Conservation (phyloP, 352 stramenopile species). For the Globisporangium heterothallicum region DNA sequence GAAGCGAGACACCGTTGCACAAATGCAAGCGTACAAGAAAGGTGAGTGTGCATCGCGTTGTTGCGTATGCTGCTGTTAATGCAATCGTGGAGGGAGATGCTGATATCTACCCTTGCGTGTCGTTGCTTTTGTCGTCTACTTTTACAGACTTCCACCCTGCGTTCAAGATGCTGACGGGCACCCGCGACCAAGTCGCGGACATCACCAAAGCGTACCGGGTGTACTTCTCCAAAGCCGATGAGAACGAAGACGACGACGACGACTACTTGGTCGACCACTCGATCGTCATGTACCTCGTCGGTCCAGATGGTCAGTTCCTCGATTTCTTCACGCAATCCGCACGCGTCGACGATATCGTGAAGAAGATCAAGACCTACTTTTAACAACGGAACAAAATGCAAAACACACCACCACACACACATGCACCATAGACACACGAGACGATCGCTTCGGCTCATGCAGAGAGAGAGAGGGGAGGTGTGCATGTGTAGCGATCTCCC, state of each 20-base stretch:
- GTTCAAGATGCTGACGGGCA: constrained; percentile 90
- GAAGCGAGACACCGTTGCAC: constrained; percentile 93
- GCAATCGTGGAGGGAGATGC: too few species aligned
- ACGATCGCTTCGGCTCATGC: too few species aligned
- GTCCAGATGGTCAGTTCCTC: constrained; percentile 94
- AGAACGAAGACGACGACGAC: constrained; percentile 94
- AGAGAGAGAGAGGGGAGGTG: not conserved
- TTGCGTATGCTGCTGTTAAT: not conserved
- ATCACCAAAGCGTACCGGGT: constrained; percentile 98
- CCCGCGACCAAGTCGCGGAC: constrained; percentile 92
- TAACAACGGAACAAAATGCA: constrained; percentile 14
- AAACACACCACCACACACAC: constrained; percentile 1
- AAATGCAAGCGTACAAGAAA: constrained; percentile 95
- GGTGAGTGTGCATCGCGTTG: constrained; percentile 21
- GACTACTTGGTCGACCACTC: constrained; percentile 99
- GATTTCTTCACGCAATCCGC: constrained; percentile 99
- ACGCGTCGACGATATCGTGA: constrained; percentile 91
- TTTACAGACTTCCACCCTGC: constrained; percentile 70
- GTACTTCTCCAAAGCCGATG: constrained; percentile 96
- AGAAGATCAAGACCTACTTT: constrained; percentile 89
- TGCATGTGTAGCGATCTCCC: too few species aligned
- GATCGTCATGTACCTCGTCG: constrained; percentile 99
- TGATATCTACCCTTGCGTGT: too few species aligned
- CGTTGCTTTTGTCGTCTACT: not conserved
- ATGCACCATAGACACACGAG: too few species aligned